Evolutionary conservation across 1,284 basidiomycete genomes (phyloP).

Genomic region (Moesziomyces globuligerus): DNA sequence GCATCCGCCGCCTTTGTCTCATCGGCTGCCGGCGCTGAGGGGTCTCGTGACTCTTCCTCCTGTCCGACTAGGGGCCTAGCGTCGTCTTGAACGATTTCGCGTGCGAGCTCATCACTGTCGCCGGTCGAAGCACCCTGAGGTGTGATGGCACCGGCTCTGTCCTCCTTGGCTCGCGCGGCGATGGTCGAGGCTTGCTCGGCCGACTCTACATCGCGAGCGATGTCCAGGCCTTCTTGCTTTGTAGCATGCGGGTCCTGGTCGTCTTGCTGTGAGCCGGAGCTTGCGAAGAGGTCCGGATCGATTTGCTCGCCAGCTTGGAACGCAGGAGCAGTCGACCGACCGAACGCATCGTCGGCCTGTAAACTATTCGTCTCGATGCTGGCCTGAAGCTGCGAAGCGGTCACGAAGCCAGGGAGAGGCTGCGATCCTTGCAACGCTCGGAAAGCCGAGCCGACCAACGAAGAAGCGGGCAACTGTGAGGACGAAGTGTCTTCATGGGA

Average conservation of each 20-base stretch:
- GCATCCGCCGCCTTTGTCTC: too few relatives aligned
- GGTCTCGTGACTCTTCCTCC: too few relatives aligned
- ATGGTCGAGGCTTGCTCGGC: too few relatives aligned
- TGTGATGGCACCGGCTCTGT: too few relatives aligned
- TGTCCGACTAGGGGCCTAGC: too few relatives aligned
- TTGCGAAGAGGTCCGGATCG: slow-evolving; percentile 28
- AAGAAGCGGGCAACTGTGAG: background rate
- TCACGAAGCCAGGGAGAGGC: slow-evolving; percentile 34
- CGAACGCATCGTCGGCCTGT: background rate
- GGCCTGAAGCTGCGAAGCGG: slow-evolving; percentile 33
- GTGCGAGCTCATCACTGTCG: too few relatives aligned
- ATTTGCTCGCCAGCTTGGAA: slow-evolving; percentile 5
- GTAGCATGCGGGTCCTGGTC: too few relatives aligned
- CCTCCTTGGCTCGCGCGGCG: too few relatives aligned
- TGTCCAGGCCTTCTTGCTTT: background rate
- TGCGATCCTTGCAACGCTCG: slow-evolving; percentile 29
- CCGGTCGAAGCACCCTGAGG: too few relatives aligned
- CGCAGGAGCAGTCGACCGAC: background rate
- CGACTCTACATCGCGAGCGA: too few relatives aligned
- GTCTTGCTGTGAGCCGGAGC: background rate
- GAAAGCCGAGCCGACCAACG: slow-evolving; percentile 12
- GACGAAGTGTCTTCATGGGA: slow-evolving; percentile 1
- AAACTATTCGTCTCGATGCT: slow-evolving; percentile 14
- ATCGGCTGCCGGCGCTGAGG: too few relatives aligned
- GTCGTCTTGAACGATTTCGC: too few relatives aligned